Percentiles rank a stretch among this genome's conserved stretches.
Conservation (phyloP, 2,329 filamentous ascomycete genomes). For the Fusarium sp. region DNA sequence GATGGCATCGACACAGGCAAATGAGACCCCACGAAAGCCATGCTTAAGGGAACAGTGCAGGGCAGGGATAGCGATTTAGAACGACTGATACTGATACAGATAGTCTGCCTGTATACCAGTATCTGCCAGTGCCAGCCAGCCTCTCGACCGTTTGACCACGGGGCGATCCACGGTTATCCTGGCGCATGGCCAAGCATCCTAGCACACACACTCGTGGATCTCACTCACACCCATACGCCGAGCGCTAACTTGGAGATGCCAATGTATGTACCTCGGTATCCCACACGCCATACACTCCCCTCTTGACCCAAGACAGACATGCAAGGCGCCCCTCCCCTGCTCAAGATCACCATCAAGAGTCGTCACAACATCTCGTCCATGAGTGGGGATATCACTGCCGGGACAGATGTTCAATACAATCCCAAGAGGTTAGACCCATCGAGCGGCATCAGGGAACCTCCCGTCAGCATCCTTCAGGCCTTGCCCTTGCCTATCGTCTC, state of each 20-base stretch:
- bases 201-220: constrained; percentile 43
- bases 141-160: constrained; percentile 49
- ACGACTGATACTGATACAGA: constrained; percentile 4
- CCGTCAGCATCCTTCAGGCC: constrained; percentile 38
- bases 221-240: constrained; percentile 37
- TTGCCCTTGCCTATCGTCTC: constrained; percentile 36
- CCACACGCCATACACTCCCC: constrained; percentile 22
- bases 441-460: constrained; percentile 42
- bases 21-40: constrained; percentile 36
- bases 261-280: constrained; percentile 12
- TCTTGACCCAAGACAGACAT: constrained; percentile 19
- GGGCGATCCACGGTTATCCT: constrained; percentile 47
- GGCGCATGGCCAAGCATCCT: constrained; percentile 43
- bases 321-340: constrained; percentile 37
- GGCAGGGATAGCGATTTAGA: constrained; percentile 41
- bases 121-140: constrained; percentile 10
- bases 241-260: constrained; percentile 7
- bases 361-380: constrained; percentile 33
- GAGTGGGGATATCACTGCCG: constrained; percentile 45
- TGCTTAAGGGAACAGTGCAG: constrained; percentile 20
- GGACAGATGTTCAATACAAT: constrained; percentile 38
- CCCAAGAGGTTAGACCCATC: constrained; percentile 38
- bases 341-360: constrained; percentile 42
- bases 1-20: constrained; percentile 38
- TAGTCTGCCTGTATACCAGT: background rate